Conservation (phyloP, 768 basidiomycete species). For the Xanthoconium purpureum region DNA sequence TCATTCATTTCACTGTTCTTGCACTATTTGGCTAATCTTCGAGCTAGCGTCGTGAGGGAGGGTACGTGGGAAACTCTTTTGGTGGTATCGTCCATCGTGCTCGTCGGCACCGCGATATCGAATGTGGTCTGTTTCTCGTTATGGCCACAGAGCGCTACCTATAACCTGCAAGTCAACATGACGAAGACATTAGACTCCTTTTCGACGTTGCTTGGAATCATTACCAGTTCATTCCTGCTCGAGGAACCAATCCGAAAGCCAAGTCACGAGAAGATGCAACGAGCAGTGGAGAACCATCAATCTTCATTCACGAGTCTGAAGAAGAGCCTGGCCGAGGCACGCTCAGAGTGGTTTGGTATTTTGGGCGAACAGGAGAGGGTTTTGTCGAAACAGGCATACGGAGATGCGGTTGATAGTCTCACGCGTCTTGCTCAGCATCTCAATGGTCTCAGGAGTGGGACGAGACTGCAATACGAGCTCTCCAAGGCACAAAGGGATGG, state of each 20-base stretch:
- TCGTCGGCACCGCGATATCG: slow-evolving; percentile 71
- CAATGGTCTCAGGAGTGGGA: slow-evolving; percentile 83
- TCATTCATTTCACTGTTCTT: not conserved
- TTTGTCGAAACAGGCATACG: slow-evolving; percentile 59
- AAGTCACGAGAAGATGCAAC: slow-evolving; percentile 63
- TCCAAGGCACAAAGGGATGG: slow-evolving; percentile 55
- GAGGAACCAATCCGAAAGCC: slow-evolving; percentile 59
- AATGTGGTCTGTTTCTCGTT: slow-evolving; percentile 82
- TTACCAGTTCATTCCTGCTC: slow-evolving; percentile 84
- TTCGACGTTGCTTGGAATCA: slow-evolving; percentile 75
- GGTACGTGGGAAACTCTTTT: slow-evolving; percentile 75
- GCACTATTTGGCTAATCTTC: not conserved
- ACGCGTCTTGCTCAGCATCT: slow-evolving; percentile 92
- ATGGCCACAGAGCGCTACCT: slow-evolving; percentile 84
- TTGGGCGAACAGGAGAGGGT: slow-evolving; percentile 24
- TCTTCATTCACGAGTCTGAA: slow-evolving; percentile 87
- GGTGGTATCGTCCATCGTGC: slow-evolving; percentile 72
- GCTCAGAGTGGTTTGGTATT: slow-evolving; percentile 67
- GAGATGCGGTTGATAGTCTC: slow-evolving; percentile 82
- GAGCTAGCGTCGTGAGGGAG: slow-evolving; percentile 75
- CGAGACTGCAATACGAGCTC: slow-evolving; percentile 78
- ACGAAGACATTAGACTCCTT: slow-evolving; percentile 84
- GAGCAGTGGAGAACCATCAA: slow-evolving; percentile 83
- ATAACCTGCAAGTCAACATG: slow-evolving; percentile 81
- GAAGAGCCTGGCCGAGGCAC: slow-evolving; percentile 81